Base-by-base conservation (phyloP, 352 stramenopile genomes). In the Elongisporangium anandrum region DNA sequence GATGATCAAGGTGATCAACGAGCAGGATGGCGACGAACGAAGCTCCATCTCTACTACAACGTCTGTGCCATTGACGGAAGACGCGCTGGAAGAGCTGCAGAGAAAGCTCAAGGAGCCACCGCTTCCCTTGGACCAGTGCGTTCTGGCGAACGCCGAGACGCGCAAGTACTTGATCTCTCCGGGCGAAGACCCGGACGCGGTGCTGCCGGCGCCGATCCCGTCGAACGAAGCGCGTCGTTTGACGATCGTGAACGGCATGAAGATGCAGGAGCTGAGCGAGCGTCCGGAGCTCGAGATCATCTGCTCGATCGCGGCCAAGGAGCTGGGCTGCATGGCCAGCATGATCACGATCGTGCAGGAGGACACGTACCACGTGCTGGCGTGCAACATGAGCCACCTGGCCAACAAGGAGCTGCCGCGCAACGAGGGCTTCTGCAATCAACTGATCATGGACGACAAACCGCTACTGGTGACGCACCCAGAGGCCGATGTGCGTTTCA, bases 201-300 rank as follows among this genome's bases (percentile, higher is more conserved):
- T 47, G 10, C 62, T 80, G 26, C 53, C 66, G 0, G 67, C 62
- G 24, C 77, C 75, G 7, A 64, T 78, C 20, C 63, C 69, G 2
- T 58, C 54, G 22, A 85, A 84, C 64, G 81, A 89, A 54, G 64
- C 64, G 8, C 34, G 73, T 47, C 81, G 81, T 39, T 41, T 88
- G 6, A 49, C 80, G 48, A 63, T 70, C 2, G 84, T 91, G 54
- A 56, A 75, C 41, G 54, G 77, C 39, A 69, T 70, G 8, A 64
- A 78, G 52, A 64, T 89, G 24, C 64, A 77, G 39, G 61, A 85
- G 45, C 66, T 88, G 3, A 75, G 77, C 2, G 66, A 74, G 17
- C 70, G 74, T 12, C 75, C 85, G 13, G 81, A 92, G 59, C 70
- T 92, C n/a, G 75, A 71, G 17, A 79, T 88, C 54, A 84, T 91